Base-by-base conservation (phyloP, 1,284 basidiomycete genomes). In the Ceratobasidium sp. region DNA sequence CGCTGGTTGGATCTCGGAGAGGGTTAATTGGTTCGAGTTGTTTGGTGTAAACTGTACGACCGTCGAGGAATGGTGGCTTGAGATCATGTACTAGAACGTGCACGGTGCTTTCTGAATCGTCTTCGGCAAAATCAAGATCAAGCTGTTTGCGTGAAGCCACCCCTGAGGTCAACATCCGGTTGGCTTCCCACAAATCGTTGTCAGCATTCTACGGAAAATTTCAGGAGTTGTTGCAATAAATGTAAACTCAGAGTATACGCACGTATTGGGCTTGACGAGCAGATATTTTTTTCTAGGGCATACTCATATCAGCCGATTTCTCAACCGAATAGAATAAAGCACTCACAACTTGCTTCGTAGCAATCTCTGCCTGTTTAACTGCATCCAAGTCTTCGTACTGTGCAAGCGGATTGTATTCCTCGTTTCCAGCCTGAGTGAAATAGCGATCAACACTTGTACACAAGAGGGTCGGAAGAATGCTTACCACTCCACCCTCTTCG, bases 21-120 rank as follows among this genome's bases (percentile, higher is more conserved):
- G 98, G 98, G 81, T 98, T 98, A 84, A 99, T 95, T 0, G 98
- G 97, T 68, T 98, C 97, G 19, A 99, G 88, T 82, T 99, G 98
- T 83, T 94, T 97, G 1, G 98, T 99, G 83, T 94, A 99, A 0
- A 98, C 94, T 0, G 95, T 97, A 29, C 95, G 93, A 0, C 98
- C 98, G 81, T 99, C 97, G 76, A 99, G 88, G 87, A 99, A 99
- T 0, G 98, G 98, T 0, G 98, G 98, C 80, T 98, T 98, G 71
- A 99, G 89, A 83, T 99, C 94, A 81, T 99, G 98, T 0, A 98
- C 94, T 84, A 99, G 93, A 56, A 99, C 94, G 82, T 99, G 98
- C 0, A 99, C 97, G 0, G 96, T 93, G 0, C 94, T 95, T 83
- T 99, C 98, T 0, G 93, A 92, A 80, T 97, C 95, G 82, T 97